phyloP scores from a whole-genome alignment of 1,139 yeast species.

The Kurtzmaniella quercitrusa region DNA sequence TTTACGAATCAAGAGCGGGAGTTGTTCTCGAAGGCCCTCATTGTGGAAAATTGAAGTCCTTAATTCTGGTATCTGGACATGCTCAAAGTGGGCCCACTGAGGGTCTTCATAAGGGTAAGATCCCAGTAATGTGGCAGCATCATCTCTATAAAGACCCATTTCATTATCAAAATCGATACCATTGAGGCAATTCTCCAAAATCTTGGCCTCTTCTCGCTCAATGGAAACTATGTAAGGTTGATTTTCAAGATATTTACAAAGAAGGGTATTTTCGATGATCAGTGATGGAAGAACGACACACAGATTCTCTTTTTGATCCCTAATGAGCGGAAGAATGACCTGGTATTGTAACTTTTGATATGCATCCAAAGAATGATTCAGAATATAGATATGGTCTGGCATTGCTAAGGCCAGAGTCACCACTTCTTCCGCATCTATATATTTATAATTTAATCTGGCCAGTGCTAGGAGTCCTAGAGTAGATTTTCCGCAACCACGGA shows the following conservation, averaged over 20 bases:
- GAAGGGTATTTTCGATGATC: constrained; percentile 8
- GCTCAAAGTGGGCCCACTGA: not conserved
- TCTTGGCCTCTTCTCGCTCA: constrained; percentile 12
- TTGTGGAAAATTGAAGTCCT: not conserved
- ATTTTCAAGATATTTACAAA: constrained; percentile 9
- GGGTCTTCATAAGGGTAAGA: not conserved
- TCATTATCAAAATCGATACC: not conserved
- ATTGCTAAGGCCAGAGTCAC: constrained; percentile 7
- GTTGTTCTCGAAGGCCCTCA: not conserved
- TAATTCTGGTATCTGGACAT: not conserved
- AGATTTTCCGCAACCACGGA: constrained; percentile 17
- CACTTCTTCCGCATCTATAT: constrained; percentile 12
- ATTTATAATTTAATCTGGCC: constrained; percentile 12
- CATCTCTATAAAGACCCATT: not conserved
- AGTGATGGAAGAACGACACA: constrained; percentile 12
- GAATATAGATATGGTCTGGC: constrained; percentile 8
- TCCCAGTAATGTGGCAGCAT: not conserved
- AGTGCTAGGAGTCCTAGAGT: constrained; percentile 16
- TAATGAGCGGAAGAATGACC: constrained; percentile 8
- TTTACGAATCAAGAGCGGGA: not conserved
- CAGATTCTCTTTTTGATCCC: constrained; percentile 5
- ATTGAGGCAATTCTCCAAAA: constrained; percentile 7
- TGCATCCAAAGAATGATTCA: constrained; percentile 8
- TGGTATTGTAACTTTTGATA: constrained; percentile 10
- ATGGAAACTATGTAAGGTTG: constrained; percentile 11